A percentile compares a stretch with the other conserved stretches of the same genome.
These are phyloP conservation scores for Mycosphaerelloides madeirae DNA, from an alignment of 2,329 filamentous ascomycete genomes.

Conservation along the genomic window DNA sequence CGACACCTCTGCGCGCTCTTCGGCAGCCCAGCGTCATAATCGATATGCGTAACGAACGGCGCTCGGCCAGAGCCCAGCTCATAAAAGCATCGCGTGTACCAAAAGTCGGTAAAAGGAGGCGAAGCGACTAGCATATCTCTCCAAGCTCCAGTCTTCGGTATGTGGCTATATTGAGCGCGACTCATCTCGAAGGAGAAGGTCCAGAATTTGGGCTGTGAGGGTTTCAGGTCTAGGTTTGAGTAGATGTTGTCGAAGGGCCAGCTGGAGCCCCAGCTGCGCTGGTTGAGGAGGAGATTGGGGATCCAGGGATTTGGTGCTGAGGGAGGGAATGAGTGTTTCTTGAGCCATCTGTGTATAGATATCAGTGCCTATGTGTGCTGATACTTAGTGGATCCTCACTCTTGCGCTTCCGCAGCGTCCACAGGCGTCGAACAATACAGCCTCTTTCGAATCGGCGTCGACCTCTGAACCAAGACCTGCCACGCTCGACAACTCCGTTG, in stretches of 20 bases:
- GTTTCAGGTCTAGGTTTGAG: conserved; percentile 9
- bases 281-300: conserved; percentile 18
- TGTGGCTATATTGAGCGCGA: conserved; percentile 10
- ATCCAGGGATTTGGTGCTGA: conserved; percentile 21
- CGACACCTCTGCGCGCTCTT: conserved; percentile 18
- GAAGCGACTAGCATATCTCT: conserved; percentile 16
- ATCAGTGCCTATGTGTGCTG: no score
- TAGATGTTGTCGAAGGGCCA: conserved; percentile 19
- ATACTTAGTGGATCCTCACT: no score
- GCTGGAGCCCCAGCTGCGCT: conserved; percentile 21
- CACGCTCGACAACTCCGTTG: conserved; percentile 16
- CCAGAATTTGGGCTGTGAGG: conserved; percentile 14
- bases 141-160: conserved; percentile 9
- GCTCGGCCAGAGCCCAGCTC: conserved; percentile 21
- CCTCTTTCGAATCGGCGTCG: conserved; percentile 13
- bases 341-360: conserved; percentile 3
- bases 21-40: conserved; percentile 15
- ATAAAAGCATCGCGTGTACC: conserved; percentile 22
- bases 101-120: conserved; percentile 19
- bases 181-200: conserved; percentile 21
- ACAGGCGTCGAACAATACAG: conserved; percentile 16
- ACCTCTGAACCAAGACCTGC: conserved; percentile 13
- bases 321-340: conserved; percentile 14
- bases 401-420: conserved; percentile 1
- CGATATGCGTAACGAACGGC: conserved; percentile 22